Base-by-base conservation (phyloP, 306 rosid species). In the Cicer pinnatifidum region DNA sequence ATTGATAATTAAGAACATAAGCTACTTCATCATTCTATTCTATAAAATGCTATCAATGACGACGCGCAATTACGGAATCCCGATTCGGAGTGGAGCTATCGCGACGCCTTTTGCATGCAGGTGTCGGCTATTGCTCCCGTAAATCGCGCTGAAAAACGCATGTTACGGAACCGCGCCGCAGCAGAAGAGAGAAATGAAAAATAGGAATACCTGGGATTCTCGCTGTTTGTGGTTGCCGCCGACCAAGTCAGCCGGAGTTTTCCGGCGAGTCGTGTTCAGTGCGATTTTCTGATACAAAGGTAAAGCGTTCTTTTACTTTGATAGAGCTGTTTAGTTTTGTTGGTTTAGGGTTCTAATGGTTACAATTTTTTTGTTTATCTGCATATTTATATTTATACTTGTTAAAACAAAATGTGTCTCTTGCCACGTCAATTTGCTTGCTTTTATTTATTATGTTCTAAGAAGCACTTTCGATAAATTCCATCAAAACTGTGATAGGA, bases 1-100 rank as follows among this genome's bases (percentile, higher is more conserved):
- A 67, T 20, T 9, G 69, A 80, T 58, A 48, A 67, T 37, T 23
- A 48, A 40, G 6, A 20, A 12, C 28, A 81, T 17, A 66, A 75
- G 43, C 54, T 59, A 9, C 8, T 41, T 41, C 45, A 6, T 41
- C 45, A 6, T 41, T 41, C 8, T 41, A 41, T 8, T 41, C 9
- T 7, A 41, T 41, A 6, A 41, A 6, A 41, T 41, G 45, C 9
- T 8, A 9, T 8, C 9, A 2, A 41, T 41, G 9, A 10, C 9
- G 9, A 41, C 9, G 45, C 9, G 10, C 7, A 23, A 28, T 28
- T 28, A 28, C 35, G 35, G 0, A 9, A 57, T 10, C 39, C 39
- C 63, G 15, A 38, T 57, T 8, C 39, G 39, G 3, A 20, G 8
- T 28, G 35, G 5, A 28, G 5, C 35, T 28, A 28, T 28, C 35